phyloP scores from a whole-genome alignment of 768 basidiomycete species.

The Polyporus arcularius region DNA sequence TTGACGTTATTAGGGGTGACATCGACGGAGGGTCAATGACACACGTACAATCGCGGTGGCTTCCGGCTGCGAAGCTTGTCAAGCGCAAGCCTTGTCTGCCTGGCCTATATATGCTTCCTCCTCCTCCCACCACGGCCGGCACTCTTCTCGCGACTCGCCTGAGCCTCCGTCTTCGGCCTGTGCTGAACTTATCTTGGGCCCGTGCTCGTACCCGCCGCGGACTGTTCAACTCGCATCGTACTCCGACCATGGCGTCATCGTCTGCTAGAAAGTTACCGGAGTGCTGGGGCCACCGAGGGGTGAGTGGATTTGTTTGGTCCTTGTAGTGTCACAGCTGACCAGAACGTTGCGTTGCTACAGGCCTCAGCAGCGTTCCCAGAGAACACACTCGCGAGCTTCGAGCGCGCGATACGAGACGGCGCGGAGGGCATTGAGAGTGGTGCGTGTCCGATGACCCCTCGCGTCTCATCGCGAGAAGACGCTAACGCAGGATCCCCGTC shows the following conservation, averaged over 20 bases:
- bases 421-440: conserved; percentile 94
- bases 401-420: conserved; percentile 87
- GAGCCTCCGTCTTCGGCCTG: neutral
- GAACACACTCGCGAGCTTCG: conserved; percentile 91
- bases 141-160: neutral
- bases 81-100: too few species aligned
- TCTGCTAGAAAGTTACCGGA: conserved; percentile 14
- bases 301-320: conserved; percentile 13
- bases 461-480: conserved; percentile 22
- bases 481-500: neutral
- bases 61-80: too few species aligned
- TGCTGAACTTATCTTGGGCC: neutral
- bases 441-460: conserved; percentile 44
- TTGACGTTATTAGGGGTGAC: too few species aligned
- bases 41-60: too few species aligned
- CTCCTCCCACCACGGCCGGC: neutral
- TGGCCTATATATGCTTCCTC: neutral
- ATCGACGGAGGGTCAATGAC: too few species aligned
- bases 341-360: conserved; percentile 36
- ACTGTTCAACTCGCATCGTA: neutral
- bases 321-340: neutral
- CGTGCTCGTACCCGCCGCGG: neutral
- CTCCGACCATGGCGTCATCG: neutral
- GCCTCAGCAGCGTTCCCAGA: conserved; percentile 85
- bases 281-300: conserved; percentile 32